These are phyloP conservation scores for Melampsora larici-populina DNA, from an alignment of 1,284 basidiomycete species.

Conservation along the genomic window DNA sequence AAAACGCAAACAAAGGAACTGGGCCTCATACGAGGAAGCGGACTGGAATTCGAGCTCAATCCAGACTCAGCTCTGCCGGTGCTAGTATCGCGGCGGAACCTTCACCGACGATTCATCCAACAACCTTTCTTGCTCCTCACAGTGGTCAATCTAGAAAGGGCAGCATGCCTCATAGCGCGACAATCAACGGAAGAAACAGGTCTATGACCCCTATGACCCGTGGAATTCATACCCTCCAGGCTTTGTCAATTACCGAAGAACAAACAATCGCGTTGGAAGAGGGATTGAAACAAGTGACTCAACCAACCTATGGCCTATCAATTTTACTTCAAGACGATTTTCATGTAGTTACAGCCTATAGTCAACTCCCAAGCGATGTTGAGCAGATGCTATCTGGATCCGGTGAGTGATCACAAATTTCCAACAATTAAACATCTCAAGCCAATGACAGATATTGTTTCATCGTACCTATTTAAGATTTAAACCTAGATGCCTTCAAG, in stretches of 20 bases:
- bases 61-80: constrained; percentile 27
- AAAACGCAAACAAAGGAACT: neutral
- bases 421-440: too few species aligned
- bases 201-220: constrained; percentile 32
- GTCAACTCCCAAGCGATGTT: constrained; percentile 37
- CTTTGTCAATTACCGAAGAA: constrained; percentile 31
- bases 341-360: constrained; percentile 36
- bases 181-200: constrained; percentile 11
- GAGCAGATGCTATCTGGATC: constrained; percentile 13
- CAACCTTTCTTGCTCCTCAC: neutral
- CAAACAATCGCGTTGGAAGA: constrained; percentile 37
- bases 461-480: constrained; percentile 9
- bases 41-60: constrained; percentile 21
- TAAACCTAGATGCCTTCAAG: constrained; percentile 35
- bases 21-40: constrained; percentile 20
- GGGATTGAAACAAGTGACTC: constrained; percentile 38
- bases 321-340: constrained; percentile 41
- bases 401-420: constrained; percentile 6
- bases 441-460: neutral
- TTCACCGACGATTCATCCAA: neutral
- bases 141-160: neutral
- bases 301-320: constrained; percentile 16
- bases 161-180: neutral
- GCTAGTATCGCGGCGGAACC: neutral
- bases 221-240: constrained; percentile 20